Base-by-base conservation (phyloP, 108 stramenopile genomes). In the Nitzschia sp. region DNA sequence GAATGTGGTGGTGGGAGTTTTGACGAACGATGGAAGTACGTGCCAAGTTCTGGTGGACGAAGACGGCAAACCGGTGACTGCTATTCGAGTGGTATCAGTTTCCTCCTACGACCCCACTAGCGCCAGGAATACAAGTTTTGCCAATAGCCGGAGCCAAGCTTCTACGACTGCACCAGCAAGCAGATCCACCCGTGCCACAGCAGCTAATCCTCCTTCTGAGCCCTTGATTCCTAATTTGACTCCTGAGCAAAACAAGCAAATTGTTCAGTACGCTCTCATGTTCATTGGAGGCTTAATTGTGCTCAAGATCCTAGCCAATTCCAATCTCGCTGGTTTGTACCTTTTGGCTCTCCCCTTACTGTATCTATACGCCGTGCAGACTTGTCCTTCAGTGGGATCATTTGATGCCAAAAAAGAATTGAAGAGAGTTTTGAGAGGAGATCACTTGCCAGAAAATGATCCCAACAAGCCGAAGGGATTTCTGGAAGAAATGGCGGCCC, bases 391-490 rank as follows among this genome's bases (percentile, higher is more conserved):
- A 27, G 53, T 45, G 3, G 58, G 69, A 3, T 75, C 84, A 0
- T 93, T 93, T 66, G 87, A 93, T 75, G 77, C 87, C 52, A 90
- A 90, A 50, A 75, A 76, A 38, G 81, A 93, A 64, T 54, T 93
- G 26, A 88, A 89, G 52, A 60, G 87, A 6, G 89, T 90, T 35
- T 54, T 93, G 63, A 63, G 92, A 34, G 91, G 92, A 2, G 71
- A 83, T 26, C 84, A 88, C 36, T 74, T 90, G n/a, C 87, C 92
- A 5, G 85, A 81, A 35, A 72, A 79, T 22, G 69, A 85, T 45
- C 85, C 81, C 25, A 46, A 78, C n/a, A 82, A 89, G 53, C 87
- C 92, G 34, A 82, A 75, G 69, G 82, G 80, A 27, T 82, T 77
- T 6, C 62, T 88, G 28, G 75, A 68, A 33, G 67, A 76, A 71